Evolutionary conservation across 1,284 basidiomycete species (phyloP).

Genomic region (Ustilago xerochloae): DNA sequence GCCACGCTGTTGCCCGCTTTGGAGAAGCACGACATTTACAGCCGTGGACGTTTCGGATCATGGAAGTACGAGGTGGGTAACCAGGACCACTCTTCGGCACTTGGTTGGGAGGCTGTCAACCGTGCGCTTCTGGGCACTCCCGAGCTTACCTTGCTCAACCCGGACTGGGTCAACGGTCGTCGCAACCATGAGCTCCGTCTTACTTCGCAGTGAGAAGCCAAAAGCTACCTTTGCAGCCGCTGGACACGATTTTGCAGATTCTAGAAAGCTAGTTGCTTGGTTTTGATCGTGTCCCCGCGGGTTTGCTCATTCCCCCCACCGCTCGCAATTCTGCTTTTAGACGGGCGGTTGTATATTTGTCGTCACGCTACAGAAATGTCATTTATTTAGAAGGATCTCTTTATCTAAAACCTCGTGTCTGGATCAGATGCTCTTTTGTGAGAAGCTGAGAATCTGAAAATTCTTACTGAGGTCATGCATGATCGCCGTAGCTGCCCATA

Average conservation of each 20-base stretch:
- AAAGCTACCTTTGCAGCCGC: neutral
- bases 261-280: too few relatives aligned
- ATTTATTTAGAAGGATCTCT: slow-evolving; percentile 15
- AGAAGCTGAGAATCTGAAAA: neutral
- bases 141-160: slow-evolving; percentile 70
- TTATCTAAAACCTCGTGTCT: too few relatives aligned
- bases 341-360: slow-evolving; percentile 14
- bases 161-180: slow-evolving; percentile 71
- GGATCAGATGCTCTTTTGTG: neutral
- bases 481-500: too few relatives aligned
- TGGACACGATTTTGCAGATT: slow-evolving; percentile 1
- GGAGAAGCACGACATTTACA: slow-evolving; percentile 70
- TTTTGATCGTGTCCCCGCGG: neutral
- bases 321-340: neutral
- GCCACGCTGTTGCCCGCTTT: slow-evolving; percentile 70
- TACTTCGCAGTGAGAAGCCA: slow-evolving; percentile 2
- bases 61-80: slow-evolving; percentile 73
- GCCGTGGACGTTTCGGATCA: slow-evolving; percentile 72
- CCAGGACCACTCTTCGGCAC: slow-evolving; percentile 73
- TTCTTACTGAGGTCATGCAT: too few relatives aligned
- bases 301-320: neutral
- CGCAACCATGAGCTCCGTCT: slow-evolving; percentile 70
- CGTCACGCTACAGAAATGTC: slow-evolving; percentile 15
- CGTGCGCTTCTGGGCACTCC: slow-evolving; percentile 70
- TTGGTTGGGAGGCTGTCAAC: slow-evolving; percentile 72